Evolutionary conservation across 2,329 filamentous ascomycete species (phyloP).

Genomic region (Dendrostoma leiphaemia): DNA sequence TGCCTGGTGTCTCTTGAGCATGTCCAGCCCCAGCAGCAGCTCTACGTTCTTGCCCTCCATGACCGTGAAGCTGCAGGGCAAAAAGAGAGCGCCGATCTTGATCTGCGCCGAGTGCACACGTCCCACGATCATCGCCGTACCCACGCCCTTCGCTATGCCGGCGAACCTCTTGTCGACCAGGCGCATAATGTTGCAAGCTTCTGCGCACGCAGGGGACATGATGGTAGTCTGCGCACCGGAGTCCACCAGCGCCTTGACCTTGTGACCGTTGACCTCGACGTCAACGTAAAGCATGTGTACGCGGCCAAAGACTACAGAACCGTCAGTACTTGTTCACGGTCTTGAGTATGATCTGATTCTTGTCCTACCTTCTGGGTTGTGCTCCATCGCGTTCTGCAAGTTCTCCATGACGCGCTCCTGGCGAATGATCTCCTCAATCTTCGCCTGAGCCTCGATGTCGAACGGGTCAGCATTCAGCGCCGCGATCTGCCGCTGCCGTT

Average conservation of each 20-base stretch:
- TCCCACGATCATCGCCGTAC: constrained; percentile 90
- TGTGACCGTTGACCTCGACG: constrained; percentile 89
- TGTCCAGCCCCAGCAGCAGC: constrained; percentile 87
- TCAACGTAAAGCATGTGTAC: constrained; percentile 97
- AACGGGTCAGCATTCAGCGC: constrained; percentile 91
- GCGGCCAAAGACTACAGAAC: constrained; percentile 73
- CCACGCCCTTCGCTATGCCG: constrained; percentile 88
- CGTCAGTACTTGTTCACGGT: constrained; percentile 15
- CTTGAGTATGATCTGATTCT: neutral
- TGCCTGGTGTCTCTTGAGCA: constrained; percentile 94
- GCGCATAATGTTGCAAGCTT: constrained; percentile 92
- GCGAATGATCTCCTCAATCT: constrained; percentile 96
- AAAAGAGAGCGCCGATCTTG: constrained; percentile 81
- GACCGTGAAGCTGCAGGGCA: constrained; percentile 95
- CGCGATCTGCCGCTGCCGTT: constrained; percentile 80
- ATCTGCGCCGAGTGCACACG: constrained; percentile 95
- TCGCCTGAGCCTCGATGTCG: constrained; percentile 84
- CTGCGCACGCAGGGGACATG: constrained; percentile 93
- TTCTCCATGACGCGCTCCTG: constrained; percentile 95
- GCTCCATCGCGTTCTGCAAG: constrained; percentile 91
- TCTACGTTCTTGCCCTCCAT: constrained; percentile 99
- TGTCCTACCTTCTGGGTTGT: constrained; percentile 86
- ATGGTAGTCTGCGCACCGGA: constrained; percentile 97
- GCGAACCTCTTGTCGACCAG: constrained; percentile 90
- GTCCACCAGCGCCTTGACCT: constrained; percentile 94